Evolutionary conservation across 2,329 filamentous ascomycete species (phyloP).

Genomic region (Diaporthe humulicola): DNA sequence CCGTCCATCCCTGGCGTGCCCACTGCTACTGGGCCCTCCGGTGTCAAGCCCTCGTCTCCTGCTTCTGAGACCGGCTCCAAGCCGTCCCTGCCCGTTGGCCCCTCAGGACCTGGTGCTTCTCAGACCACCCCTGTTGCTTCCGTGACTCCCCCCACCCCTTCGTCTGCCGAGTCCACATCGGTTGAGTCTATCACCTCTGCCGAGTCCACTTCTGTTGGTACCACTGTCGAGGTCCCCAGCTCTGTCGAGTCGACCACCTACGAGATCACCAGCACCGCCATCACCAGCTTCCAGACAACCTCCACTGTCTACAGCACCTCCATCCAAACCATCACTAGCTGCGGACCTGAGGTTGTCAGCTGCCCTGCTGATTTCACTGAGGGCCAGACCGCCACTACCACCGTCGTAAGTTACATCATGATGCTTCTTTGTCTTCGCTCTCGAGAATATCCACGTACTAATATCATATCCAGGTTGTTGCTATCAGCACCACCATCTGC

Average conservation of each 20-base stretch:
- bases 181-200: constrained; percentile 33
- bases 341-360: constrained; percentile 61
- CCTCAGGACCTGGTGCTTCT: constrained; percentile 34
- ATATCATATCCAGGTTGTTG: constrained; percentile 54
- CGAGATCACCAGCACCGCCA: constrained; percentile 39
- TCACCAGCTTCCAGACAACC: constrained; percentile 46
- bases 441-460: not conserved
- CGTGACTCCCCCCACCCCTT: constrained; percentile 30
- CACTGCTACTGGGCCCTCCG: constrained; percentile 17
- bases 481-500: constrained; percentile 72
- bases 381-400: constrained; percentile 53
- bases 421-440: too few relatives aligned
- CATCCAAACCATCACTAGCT: constrained; percentile 68
- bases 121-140: constrained; percentile 31
- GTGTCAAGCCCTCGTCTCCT: constrained; percentile 34
- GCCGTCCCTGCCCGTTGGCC: constrained; percentile 16
- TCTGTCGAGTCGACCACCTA: constrained; percentile 37
- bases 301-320: constrained; percentile 56
- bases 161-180: constrained; percentile 40
- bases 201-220: not conserved
- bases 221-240: constrained; percentile 22
- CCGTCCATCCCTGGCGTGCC: not conserved
- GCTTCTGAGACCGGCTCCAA: constrained; percentile 42
- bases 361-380: constrained; percentile 24
- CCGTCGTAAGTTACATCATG: constrained; percentile 45